A percentile compares a stretch with the other conserved stretches of the same genome.
These are phyloP conservation scores for Vicia faba DNA, from an alignment of 306 rosid species.

Conservation along the genomic window DNA sequence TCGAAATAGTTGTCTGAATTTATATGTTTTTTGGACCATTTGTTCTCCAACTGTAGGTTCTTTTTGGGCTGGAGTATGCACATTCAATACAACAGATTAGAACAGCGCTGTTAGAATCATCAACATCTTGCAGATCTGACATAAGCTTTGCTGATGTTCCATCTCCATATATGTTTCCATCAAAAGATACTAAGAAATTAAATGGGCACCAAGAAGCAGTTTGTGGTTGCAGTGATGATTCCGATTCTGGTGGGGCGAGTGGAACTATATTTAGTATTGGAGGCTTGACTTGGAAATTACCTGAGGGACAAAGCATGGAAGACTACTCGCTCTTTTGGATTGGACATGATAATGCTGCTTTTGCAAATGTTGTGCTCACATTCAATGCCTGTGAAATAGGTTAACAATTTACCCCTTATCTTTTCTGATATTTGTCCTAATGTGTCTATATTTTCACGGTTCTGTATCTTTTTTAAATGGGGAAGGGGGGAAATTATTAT, in stretches of 20 bases:
- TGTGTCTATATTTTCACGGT: constrained; percentile 9
- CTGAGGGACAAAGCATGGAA: constrained; percentile 64
- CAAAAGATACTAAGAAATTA: constrained; percentile 42
- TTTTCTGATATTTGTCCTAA: constrained; percentile 2
- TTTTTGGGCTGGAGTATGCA: constrained; percentile 78
- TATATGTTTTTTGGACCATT: not conserved
- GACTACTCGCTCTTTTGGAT: constrained; percentile 82
- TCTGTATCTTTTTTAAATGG: too few species aligned
- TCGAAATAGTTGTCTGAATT: constrained; percentile 9
- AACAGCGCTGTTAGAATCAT: constrained; percentile 49
- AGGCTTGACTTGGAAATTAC: constrained; percentile 78
- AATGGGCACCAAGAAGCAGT: constrained; percentile 43
- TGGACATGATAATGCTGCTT: constrained; percentile 79
- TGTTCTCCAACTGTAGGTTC: constrained; percentile 58
- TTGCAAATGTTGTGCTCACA: constrained; percentile 78
- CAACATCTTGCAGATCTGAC: constrained; percentile 31
- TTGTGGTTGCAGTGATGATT: constrained; percentile 33
- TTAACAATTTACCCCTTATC: constrained; percentile 33
- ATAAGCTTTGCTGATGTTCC: constrained; percentile 64
- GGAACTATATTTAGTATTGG: constrained; percentile 56
- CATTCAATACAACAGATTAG: constrained; percentile 54
- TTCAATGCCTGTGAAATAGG: constrained; percentile 90
- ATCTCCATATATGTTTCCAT: constrained; percentile 64
- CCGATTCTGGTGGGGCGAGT: constrained; percentile 35
- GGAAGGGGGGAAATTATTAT: too few species aligned